Evolutionary conservation across 345 rosid genomes (phyloP), one percentile per base, ranked within the genome.

Genomic region (Hevea brasiliensis): DNA sequence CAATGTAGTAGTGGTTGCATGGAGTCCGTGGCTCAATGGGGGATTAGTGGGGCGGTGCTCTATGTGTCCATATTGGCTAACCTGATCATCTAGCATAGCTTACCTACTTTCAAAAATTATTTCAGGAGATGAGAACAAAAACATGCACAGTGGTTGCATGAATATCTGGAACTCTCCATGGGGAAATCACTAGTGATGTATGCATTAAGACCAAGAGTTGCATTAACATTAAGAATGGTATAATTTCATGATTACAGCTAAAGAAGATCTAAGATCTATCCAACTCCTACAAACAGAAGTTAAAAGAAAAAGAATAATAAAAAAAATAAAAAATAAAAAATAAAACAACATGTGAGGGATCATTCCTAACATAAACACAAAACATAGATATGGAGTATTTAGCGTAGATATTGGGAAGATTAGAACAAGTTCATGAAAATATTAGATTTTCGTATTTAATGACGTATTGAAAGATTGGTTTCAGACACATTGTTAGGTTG

Each of bases 1-100:
- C 68, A 58, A 26, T 62, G 71, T 62, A 65, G 63, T n/a, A 65
- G 65, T 72, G 61, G 74, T 72, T 82, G 79, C 77, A 51, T 59
- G 66, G 67, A 55, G 78, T 79, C 85, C 89, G 90, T 78, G 89
- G 93, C 96, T 88, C 96, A 88, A 86, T 87, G 77, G n/a, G n/a
- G n/a, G 69, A 62, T 51, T 51, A 67, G 68, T 71, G 80, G 86
- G 81, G 32, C 83, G 84, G 63, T 78, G 88, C 86, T 81, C 85
- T 71, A 82, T 82, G 90, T 72, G 65, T 74, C 62, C 64, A 77
- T 60, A 72, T 55, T 70, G 72, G 81, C 78, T 81, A 60, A 70
- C 72, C 67, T 68, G 74, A 57, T 68, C 24, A 67, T 10, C 68
- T 70, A 72, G 75, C 75, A 73, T 35, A 69, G 21, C 11, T 37